phyloP scores from a whole-genome alignment of 257 asterid species.

The Solanum pinnatisectum region DNA sequence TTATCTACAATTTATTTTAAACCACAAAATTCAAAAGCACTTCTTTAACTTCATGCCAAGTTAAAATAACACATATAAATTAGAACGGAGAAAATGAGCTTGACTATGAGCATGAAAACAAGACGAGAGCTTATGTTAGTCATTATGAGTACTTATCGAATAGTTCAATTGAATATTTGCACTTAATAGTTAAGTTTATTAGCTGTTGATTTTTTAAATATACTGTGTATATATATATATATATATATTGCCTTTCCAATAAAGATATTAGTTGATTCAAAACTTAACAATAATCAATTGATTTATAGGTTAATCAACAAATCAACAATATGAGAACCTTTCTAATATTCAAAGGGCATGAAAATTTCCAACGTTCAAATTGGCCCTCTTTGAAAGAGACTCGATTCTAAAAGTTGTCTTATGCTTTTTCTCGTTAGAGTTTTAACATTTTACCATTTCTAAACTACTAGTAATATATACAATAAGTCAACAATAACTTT shows the following conservation, averaged over 20 bases:
- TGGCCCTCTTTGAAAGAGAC: background rate
- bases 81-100: background rate
- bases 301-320: too few relatives aligned
- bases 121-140: background rate
- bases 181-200: background rate
- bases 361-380: background rate
- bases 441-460: background rate
- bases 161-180: background rate
- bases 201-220: background rate
- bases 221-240: too few relatives aligned
- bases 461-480: too few relatives aligned
- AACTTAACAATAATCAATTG: too few relatives aligned
- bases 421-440: background rate
- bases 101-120: background rate
- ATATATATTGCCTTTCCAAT: background rate
- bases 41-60: background rate
- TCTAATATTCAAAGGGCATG: background rate
- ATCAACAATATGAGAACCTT: background rate
- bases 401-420: background rate
- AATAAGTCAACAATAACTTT: too few relatives aligned
- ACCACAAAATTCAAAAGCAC: too few relatives aligned
- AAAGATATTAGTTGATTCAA: background rate
- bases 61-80: too few relatives aligned
- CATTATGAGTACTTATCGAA: background rate
- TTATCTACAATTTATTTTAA: too few relatives aligned